Base-by-base conservation (phyloP, 148 eudicot species). In the Camellia lanceoleosa region DNA sequence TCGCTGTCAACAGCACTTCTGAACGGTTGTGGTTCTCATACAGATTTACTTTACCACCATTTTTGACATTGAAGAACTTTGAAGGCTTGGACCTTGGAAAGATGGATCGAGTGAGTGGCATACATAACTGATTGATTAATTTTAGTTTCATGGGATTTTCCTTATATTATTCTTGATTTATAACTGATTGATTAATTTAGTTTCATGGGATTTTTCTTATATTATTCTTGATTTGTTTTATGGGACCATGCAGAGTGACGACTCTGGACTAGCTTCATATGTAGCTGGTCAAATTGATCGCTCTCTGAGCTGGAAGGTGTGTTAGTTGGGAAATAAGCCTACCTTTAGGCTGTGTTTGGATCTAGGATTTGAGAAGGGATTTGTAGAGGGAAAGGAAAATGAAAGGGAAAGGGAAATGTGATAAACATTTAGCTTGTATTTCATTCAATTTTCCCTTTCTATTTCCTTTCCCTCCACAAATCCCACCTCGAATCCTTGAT, bases 221-320 rank as follows among this genome's bases (percentile, higher is more conserved):
- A 20, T 74, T 59, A 46, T 65, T 54, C 38, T 52, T 71, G n/a
- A 58, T 81, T 55, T 43, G 46, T 64, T 7, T 73, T 75, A 18
- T 73, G 66, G 8, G 42, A 30, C 64, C 44, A 58, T 80, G 84
- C 87, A 96, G 99, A 87, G 89, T 76, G 72, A 77, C 86, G 99
- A 96, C 91, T 94, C 99, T 67, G 98, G 99, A 63, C 88, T 96
- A 49, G 91, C 98, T 64, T 94, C 98, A 69, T 96, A 96, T 80
- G 99, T 94, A 74, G 97, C 99, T 61, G 97, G 98, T 82, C 98
- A 91, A 84, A 89, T 96, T 85, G 99, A 96, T 83, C 94, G 93
- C 44, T 77, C 99, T 23, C 87, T 96, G 79, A 96, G 94, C 89
- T 96, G 99, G 99, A 86, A 94, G 97, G 99, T 94, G 89, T 58